Percentiles rank a stretch among this genome's conserved stretches.
These are phyloP conservation scores for Oxytropis ochrocephala DNA, from an alignment of 306 rosid species.

Conservation along the genomic window DNA sequence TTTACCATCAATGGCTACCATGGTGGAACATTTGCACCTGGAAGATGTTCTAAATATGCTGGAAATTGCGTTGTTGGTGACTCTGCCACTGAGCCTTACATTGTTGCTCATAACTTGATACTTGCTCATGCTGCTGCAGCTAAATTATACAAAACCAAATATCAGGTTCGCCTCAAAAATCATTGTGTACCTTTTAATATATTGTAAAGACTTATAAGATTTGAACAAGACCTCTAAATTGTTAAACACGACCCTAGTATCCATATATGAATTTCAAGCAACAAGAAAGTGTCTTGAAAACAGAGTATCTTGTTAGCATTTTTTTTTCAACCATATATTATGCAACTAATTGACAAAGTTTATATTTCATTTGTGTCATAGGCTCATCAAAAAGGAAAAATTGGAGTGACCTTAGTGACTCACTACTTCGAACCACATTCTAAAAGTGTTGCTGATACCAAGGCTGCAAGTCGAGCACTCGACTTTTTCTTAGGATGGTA, in stretches of 20 bases:
- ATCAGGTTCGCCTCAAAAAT: constrained; percentile 29
- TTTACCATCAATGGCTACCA: constrained; percentile 24
- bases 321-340: background rate
- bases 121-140: constrained; percentile 42
- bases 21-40: constrained; percentile 42
- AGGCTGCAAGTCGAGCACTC: constrained; percentile 27
- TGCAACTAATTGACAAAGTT: background rate
- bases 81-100: constrained; percentile 50
- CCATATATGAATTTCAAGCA: no score
- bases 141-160: constrained; percentile 30
- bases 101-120: constrained; percentile 36
- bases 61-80: constrained; percentile 29
- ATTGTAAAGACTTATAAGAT: no score
- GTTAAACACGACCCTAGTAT: no score
- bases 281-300: no score
- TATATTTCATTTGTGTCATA: background rate
- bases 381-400: constrained; percentile 30
- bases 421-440: constrained; percentile 25
- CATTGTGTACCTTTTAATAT: background rate
- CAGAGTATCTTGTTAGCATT: no score
- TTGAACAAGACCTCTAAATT: no score
- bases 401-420: constrained; percentile 29
- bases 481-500: constrained; percentile 38
- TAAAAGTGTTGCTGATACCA: background rate
- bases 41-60: constrained; percentile 40